Evolutionary conservation across 768 basidiomycete genomes (phyloP), one percentile per base, ranked within the genome.

Genomic region (Boletales sp.): DNA sequence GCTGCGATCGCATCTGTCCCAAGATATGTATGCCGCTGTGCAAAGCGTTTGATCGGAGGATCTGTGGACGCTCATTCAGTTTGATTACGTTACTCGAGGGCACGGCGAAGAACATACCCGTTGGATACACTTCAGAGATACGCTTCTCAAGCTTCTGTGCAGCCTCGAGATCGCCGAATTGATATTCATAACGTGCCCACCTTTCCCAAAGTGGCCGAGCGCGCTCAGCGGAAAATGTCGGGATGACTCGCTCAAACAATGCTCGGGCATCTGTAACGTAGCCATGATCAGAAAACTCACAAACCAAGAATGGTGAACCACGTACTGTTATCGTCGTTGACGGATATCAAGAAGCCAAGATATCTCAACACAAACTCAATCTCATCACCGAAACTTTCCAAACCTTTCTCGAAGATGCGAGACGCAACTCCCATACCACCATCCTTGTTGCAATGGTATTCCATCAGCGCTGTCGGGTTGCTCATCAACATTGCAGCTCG

Each of bases 311-410:
- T 17, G 15, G 4, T 25, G 44, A 25, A 33, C 46, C 36, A 75
- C 90, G 58, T 64, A 96, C 95, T 99, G 62, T 86, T 91, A 57
- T 93, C 87, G 67, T 98, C 95, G 60, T 97, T 97, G 72, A 96
- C 81, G 25, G 86, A 88, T 57, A 98, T 87, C 59, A 98, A 73
- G 78, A 95, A 99, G 8, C 86, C 84, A 25, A 99, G 83, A 70
- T 96, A 96, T 47, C 87, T 81, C 53, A 91, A 72, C 9, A 95
- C 90, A 58, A 83, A 97, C 44, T 93, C 88, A 36, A 86, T 79
- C 53, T 95, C 87, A 18, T 87, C 83, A 3, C 81, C 81, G 64
- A 90, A 96, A 13, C 75, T 70, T 62, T 94, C 91, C 63, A 96
- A 70, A 25, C 94, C 96, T 57, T 89, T 87, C 68, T 97, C 94